These are phyloP conservation scores for Saururus chinensis DNA, from an alignment of 164 flowering plant species.

Conservation along the genomic window DNA sequence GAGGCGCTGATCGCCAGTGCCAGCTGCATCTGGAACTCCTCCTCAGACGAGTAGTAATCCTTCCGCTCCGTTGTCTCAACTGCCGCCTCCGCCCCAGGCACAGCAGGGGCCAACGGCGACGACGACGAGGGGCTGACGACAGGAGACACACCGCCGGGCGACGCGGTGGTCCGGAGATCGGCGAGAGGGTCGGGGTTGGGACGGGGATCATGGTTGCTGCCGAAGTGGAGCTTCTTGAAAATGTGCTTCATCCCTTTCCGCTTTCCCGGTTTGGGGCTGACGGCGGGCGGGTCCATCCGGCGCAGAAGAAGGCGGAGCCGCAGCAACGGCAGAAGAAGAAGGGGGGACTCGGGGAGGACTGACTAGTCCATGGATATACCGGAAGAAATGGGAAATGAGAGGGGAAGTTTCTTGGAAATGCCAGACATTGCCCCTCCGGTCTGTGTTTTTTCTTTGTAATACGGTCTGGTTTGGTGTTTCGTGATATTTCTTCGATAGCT, in stretches of 20 bases:
- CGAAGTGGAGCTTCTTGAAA: conserved; percentile 86
- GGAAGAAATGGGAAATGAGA: too few species aligned
- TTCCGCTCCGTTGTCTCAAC: conserved; percentile 12
- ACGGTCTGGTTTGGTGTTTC: too few species aligned
- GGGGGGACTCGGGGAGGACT: neutral
- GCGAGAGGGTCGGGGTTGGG: conserved; percentile 12
- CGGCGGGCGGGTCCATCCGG: neutral
- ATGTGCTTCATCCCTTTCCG: conserved; percentile 65
- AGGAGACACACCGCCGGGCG: neutral
- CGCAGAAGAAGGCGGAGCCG: neutral
- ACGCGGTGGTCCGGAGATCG: conserved; percentile 5
- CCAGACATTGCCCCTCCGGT: too few species aligned
- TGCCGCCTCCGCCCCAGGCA: too few species aligned
- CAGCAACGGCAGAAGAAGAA: neutral
- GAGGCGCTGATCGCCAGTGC: conserved; percentile 95
- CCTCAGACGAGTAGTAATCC: conserved; percentile 71
- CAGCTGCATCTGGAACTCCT: conserved; percentile 85
- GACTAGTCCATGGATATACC: too few species aligned
- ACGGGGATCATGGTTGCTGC: conserved; percentile 19
- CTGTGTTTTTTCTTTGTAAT: too few species aligned
- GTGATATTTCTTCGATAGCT: too few species aligned
- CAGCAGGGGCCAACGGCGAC: neutral
- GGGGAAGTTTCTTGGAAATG: too few species aligned
- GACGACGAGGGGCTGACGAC: neutral
- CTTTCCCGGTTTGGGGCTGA: neutral